Percentiles rank a stretch among this genome's conserved stretches.
These are phyloP conservation scores for Myrmaecium sp. DNA, from an alignment of 2,329 filamentous ascomycete species.

Conservation along the genomic window DNA sequence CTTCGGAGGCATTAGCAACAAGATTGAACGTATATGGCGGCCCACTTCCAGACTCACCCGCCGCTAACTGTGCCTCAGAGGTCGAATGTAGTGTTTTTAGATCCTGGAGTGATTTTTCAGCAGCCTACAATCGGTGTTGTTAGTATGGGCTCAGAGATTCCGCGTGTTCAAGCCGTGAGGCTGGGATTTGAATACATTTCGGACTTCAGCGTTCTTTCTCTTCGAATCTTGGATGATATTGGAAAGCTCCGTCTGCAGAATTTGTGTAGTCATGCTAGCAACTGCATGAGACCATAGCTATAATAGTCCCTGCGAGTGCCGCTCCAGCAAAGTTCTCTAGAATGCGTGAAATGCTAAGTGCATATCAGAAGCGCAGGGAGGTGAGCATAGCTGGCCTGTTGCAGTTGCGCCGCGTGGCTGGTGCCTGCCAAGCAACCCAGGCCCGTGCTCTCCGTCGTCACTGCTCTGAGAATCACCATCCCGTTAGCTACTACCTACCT, in stretches of 20 bases:
- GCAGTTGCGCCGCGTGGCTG: too few relatives aligned
- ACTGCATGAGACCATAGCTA: constrained; percentile 4
- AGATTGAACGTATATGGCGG: background rate
- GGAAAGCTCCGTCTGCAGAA: constrained; percentile 71
- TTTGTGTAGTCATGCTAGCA: constrained; percentile 69
- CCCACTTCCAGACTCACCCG: constrained; percentile 32
- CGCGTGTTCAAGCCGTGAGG: background rate
- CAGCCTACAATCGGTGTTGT: constrained; percentile 41
- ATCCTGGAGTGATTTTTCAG: constrained; percentile 84
- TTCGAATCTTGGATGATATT: constrained; percentile 93
- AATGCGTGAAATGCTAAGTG: too few relatives aligned
- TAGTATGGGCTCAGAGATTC: constrained; percentile 14
- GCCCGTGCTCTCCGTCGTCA: too few relatives aligned
- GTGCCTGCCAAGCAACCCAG: too few relatives aligned
- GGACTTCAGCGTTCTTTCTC: constrained; percentile 78
- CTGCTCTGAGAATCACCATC: too few relatives aligned
- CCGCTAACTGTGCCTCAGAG: constrained; percentile 59
- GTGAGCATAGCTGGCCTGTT: too few relatives aligned
- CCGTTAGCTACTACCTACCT: too few relatives aligned
- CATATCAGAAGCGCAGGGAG: too few relatives aligned
- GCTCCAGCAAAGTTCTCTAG: too few relatives aligned
- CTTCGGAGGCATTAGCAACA: constrained; percentile 31
- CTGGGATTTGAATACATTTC: constrained; percentile 37
- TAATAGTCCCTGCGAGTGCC: background rate
- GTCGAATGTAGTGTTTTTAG: constrained; percentile 59